Evolutionary conservation across 176 grass and related monocot species (phyloP), one percentile per base, ranked within the genome.

Genomic region (Oryza rufipogon): DNA sequence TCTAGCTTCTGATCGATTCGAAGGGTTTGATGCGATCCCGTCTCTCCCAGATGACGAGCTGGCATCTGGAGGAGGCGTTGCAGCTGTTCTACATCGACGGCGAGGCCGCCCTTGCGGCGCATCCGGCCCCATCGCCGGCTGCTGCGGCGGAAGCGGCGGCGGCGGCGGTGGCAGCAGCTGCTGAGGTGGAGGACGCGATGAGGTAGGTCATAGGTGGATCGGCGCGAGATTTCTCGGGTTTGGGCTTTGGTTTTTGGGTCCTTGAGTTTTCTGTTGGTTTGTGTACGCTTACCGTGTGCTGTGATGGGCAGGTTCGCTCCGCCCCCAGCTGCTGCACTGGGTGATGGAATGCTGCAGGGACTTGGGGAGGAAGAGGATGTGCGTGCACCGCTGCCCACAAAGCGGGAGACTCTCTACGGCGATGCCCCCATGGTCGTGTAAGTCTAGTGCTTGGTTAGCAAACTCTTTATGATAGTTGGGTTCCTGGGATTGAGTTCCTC

Each of bases 381-480:
- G 45, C 89, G 96, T 9, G 89, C 96, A 3, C 93, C 96, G 13
- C 68, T 99, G 17, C 96, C 93, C 9, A 86, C 85, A 11, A 96
- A 90, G 78, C 89, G 96, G 71, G 96, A 99, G 66, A 99, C 96
- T 15, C 86, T 99, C 64, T 99, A 99, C 36, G 96, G 93, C 46
- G 96, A 94, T 74, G 36, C 49, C 25, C 77, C 91, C 0, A 11
- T 88, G 74, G 36, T 74, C 6, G 33, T 85, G 93, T 92, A 90
- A 78, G 90, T 78, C 74, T 3, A 47, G 2, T 38, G 56, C 20
- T 86, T 66, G 0, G 3, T 14, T 41, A 30, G 7, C 7, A 7
- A 7, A 54, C 22, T 79, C 41, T 7, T 13, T 46, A 56, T 75
- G 61, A 51, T 73, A 52, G 30, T 66, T 30, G 30, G 6, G 15